Evolutionary conservation across 208 protist genomes (phyloP).

Genomic region (Acanthamoeba sp.): DNA sequence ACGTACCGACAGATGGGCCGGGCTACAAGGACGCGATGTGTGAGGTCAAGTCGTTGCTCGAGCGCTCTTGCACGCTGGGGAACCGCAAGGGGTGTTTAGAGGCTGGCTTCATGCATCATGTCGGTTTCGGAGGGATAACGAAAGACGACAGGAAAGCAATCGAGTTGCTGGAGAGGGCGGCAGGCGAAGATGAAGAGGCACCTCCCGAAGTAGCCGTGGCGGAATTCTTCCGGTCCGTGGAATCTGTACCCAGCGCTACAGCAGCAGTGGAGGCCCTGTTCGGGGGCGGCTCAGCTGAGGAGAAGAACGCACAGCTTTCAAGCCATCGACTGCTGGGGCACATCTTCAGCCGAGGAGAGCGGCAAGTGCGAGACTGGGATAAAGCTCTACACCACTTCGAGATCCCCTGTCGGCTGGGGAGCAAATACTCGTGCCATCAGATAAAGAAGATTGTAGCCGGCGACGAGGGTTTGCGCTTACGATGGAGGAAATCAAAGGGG

Average conservation of each 20-base stretch:
- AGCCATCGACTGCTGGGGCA: background rate
- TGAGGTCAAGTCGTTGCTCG: background rate
- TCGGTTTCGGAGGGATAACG: background rate
- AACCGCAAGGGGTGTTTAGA: background rate
- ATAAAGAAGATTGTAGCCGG: background rate
- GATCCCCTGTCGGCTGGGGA: background rate
- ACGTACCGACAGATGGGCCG: background rate
- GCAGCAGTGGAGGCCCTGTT: background rate
- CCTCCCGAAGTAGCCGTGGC: background rate
- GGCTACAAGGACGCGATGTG: background rate
- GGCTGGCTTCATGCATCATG: slow-evolving; percentile 30
- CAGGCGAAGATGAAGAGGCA: background rate
- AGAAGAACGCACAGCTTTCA: background rate
- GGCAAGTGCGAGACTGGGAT: background rate
- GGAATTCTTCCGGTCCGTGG: too few species aligned
- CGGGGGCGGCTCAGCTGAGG: background rate
- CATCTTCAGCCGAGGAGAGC: slow-evolving; percentile 4
- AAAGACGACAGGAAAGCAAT: background rate
- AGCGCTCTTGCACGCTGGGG: background rate
- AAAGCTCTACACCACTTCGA: background rate
- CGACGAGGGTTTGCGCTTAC: background rate
- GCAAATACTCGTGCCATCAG: background rate
- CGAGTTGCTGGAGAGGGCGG: background rate
- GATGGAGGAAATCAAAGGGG: background rate
- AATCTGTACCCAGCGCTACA: background rate